phyloP scores from a whole-genome alignment of 1,284 basidiomycete species.

The Uromyces viciae-fabae region DNA sequence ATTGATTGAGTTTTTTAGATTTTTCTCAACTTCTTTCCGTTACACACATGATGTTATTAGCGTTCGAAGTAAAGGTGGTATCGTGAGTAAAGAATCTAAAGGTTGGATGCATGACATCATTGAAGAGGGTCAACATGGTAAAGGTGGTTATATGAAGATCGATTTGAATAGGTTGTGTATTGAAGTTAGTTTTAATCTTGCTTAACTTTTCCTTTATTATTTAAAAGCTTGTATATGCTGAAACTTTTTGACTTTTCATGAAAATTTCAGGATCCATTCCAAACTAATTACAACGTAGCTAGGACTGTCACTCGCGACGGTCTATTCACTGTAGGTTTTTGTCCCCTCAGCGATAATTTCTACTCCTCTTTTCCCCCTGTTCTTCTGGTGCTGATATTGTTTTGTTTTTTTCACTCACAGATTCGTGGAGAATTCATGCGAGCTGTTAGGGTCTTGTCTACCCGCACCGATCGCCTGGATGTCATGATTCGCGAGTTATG shows the following conservation, averaged over 20 bases:
- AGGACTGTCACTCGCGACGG: constrained; percentile 95
- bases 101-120: constrained; percentile 86
- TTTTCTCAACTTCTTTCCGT: constrained; percentile 86
- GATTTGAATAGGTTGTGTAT: constrained; percentile 90
- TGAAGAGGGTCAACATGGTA: constrained; percentile 58
- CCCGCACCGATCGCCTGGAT: constrained; percentile 48
- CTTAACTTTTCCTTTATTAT: not conserved
- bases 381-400: not conserved
- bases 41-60: constrained; percentile 90
- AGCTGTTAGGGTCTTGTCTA: constrained; percentile 64
- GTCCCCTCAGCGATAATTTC: not conserved
- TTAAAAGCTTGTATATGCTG: not conserved
- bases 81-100: constrained; percentile 82
- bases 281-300: constrained; percentile 88
- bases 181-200: constrained; percentile 63
- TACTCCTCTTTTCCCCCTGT: not conserved
- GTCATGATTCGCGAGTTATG: constrained; percentile 51
- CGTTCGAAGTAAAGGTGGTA: constrained; percentile 70
- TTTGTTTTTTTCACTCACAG: constrained; percentile 57
- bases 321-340: constrained; percentile 72
- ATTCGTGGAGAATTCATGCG: constrained; percentile 99
- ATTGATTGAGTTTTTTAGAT: constrained; percentile 96
- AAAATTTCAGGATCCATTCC: constrained; percentile 78
- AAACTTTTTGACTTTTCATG: constrained; percentile 1
- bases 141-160: constrained; percentile 65